A percentile compares a stretch with the other conserved stretches of the same genome.
These are phyloP conservation scores for Sarocladium brachiariae DNA, from an alignment of 2,329 filamentous ascomycete species.

Conservation along the genomic window DNA sequence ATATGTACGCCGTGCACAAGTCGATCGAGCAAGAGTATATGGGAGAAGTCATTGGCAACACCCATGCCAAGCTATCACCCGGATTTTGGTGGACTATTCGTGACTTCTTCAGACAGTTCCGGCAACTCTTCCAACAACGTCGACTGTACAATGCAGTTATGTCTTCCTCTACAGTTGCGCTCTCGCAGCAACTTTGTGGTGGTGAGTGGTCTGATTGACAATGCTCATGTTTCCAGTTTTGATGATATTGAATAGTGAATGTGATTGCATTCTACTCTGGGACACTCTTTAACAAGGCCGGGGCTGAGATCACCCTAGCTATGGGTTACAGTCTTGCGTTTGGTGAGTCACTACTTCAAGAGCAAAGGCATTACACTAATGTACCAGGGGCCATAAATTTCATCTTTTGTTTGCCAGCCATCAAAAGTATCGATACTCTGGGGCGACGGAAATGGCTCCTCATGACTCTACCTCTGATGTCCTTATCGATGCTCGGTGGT, in stretches of 20 bases:
- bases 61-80: conserved; percentile 16
- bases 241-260: conserved; percentile 20
- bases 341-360: conserved; percentile 12
- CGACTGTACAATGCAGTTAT: conserved; percentile 26
- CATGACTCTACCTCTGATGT: conserved; percentile 36
- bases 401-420: conserved; percentile 32
- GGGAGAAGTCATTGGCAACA: conserved; percentile 17
- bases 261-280: conserved; percentile 39
- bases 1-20: conserved; percentile 33
- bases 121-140: conserved; percentile 21
- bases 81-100: conserved; percentile 21
- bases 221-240: neutral
- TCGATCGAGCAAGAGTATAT: conserved; percentile 24
- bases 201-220: neutral
- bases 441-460: conserved; percentile 37
- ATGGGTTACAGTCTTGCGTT: conserved; percentile 26
- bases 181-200: conserved; percentile 27
- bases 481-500: conserved; percentile 31
- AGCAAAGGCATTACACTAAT: neutral
- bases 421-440: conserved; percentile 26
- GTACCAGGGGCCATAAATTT: conserved; percentile 31
- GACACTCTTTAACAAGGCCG: conserved; percentile 20
- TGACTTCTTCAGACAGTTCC: conserved; percentile 22
- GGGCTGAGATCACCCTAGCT: conserved; percentile 14
- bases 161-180: conserved; percentile 23